Base-by-base conservation (phyloP, 805 yeast genomes). In the Metschnikowia orientalis region DNA sequence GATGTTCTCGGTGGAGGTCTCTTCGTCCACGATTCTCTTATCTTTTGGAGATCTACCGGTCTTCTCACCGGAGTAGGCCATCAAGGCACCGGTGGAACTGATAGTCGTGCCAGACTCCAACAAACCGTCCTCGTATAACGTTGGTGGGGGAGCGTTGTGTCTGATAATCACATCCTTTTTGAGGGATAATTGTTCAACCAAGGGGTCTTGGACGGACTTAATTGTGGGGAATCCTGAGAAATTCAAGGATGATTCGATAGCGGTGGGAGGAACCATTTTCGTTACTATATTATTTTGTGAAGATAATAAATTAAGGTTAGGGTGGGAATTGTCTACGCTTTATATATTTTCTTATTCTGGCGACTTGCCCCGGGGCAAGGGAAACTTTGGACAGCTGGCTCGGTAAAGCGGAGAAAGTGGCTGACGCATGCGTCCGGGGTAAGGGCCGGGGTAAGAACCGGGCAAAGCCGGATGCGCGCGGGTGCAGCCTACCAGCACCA, bases 1-100 rank as follows among this genome's bases (percentile, higher is more conserved):
- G 51, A 90, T 78, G 55, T 89, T 70, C 38, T 85, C 74, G 40
- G 74, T 65, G 23, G 96, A 87, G 32, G 92, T 73, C 50, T 77
- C 82, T 70, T 92, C 97, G 53, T 89, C 97, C 43, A 90, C 97
- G 60, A 90, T 86, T 69, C 98, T 84, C 66, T 90, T 90, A 69
- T 90, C 98, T 71, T 84, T 85, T 59, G 98, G 98, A 21, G 97
- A 90, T 67, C 98, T 82, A 54, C 98, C 98, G 35, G 97, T 90
- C 69, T 90, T 90, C 47, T 77, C 69, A 56, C 98, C 98, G 13
- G 96, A 87, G 67, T 78, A 89, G 29, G 98, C 97, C 63, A 90
- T 82, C 48, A 90, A 73, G 29, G 97, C 96, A 58, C 98, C 98
- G 27, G 94, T 73, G 18, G 95, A 80, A 11, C 94, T 79, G 50